Conservation (phyloP, 345 rosid genomes). For the Acer campestre region DNA sequence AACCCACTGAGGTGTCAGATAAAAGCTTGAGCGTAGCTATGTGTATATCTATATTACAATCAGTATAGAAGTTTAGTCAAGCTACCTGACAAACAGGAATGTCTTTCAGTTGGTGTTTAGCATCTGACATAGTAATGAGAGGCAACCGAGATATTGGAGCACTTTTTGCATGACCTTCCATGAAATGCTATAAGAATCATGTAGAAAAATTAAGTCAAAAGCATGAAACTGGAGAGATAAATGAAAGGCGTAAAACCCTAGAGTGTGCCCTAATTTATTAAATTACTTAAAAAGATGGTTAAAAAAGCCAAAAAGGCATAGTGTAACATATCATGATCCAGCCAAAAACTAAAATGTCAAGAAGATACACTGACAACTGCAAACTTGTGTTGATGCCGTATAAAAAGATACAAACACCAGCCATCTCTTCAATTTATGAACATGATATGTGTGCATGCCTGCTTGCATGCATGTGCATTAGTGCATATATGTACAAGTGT, state of each 20-base stretch:
- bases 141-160: conserved; percentile 94
- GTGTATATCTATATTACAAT: conserved; percentile 14
- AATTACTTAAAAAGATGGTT: conserved; percentile 7
- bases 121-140: conserved; percentile 67
- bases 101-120: conserved; percentile 76
- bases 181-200: conserved; percentile 71
- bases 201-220: conserved; percentile 19
- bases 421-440: not conserved
- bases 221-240: not conserved
- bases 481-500: no score
- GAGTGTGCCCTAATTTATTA: not conserved
- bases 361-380: not conserved
- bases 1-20: conserved; percentile 33
- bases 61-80: conserved; percentile 18
- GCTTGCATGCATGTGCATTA: not conserved
- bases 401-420: not conserved
- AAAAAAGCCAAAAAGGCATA: not conserved
- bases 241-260: not conserved
- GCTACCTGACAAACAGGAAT: conserved; percentile 87
- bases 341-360: not conserved
- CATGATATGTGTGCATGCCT: not conserved
- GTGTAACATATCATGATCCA: not conserved
- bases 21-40: conserved; percentile 24
- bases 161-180: conserved; percentile 98
- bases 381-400: not conserved